Percentiles rank a stretch among this genome's conserved stretches.
phyloP scores from a whole-genome alignment of 345 rosid genomes.

The Pugionium dolabratum region DNA sequence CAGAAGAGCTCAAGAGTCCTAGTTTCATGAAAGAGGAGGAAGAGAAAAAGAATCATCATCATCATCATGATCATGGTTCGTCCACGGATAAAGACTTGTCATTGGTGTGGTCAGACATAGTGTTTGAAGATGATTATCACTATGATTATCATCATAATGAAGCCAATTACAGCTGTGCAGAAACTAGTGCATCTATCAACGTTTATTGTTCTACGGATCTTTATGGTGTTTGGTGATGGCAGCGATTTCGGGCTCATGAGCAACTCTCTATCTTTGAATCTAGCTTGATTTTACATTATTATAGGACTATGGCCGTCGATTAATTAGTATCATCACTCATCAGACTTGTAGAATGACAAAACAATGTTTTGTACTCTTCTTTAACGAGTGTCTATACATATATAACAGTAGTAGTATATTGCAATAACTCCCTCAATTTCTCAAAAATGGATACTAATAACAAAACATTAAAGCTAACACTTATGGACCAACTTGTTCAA shows the following conservation, averaged over 20 bases:
- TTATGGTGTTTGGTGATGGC: conserved; percentile 9
- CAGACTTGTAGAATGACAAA: conserved; percentile 9
- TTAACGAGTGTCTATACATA: background rate
- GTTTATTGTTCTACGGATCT: conserved; percentile 14
- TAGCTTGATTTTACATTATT: conserved; percentile 25
- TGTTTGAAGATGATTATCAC: conserved; percentile 28
- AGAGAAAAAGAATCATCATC: conserved; percentile 27
- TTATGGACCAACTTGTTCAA: conserved; percentile 45
- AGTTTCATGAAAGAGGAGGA: conserved; percentile 23
- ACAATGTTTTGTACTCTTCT: conserved; percentile 17
- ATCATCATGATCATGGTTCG: conserved; percentile 25
- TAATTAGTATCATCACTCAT: background rate
- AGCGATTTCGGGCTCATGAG: conserved; percentile 16
- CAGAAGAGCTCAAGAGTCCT: conserved; percentile 33
- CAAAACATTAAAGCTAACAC: conserved; percentile 31
- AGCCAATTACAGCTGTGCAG: conserved; percentile 9
- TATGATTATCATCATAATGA: conserved; percentile 26
- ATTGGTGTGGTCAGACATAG: conserved; percentile 33
- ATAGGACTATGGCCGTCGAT: background rate
- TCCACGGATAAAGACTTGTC: conserved; percentile 30
- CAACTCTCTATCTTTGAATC: conserved; percentile 26
- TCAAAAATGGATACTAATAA: conserved; percentile 23
- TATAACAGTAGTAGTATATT: background rate
- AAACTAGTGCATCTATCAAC: conserved; percentile 25
- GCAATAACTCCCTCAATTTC: background rate